phyloP scores from a whole-genome alignment of 306 rosid genomes.

The Vigna radiata region DNA sequence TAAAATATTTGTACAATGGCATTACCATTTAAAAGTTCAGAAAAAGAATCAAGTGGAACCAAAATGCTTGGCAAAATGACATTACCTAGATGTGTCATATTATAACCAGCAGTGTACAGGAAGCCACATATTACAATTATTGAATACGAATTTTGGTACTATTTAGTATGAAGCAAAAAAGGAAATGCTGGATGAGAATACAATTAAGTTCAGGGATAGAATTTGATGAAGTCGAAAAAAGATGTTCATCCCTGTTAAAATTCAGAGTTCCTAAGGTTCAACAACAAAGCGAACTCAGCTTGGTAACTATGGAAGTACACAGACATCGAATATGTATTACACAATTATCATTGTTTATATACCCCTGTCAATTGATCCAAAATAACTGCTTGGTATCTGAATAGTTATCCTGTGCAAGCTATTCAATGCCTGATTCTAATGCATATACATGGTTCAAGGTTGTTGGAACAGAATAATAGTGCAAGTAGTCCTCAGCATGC shows the following conservation, averaged over 20 bases:
- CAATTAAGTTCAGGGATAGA: background rate
- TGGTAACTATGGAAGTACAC: background rate
- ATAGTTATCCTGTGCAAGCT: background rate
- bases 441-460: background rate
- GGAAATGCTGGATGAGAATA: background rate
- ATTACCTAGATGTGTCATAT: constrained; percentile 11
- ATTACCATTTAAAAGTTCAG: constrained; percentile 8
- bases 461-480: background rate
- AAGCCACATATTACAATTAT: background rate
- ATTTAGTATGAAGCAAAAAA: constrained; percentile 23
- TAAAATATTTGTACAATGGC: background rate
- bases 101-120: background rate
- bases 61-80: background rate
- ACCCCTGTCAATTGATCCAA: background rate
- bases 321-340: background rate
- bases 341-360: background rate
- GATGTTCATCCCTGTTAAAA: background rate
- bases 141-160: background rate
- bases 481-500: background rate
- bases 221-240: background rate
- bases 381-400: too few relatives aligned
- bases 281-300: background rate
- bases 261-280: background rate
- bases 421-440: background rate
- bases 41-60: constrained; percentile 10